Evolutionary conservation across 2,329 filamentous ascomycete species (phyloP).

Genomic region (Atkinsonella hypoxylon): DNA sequence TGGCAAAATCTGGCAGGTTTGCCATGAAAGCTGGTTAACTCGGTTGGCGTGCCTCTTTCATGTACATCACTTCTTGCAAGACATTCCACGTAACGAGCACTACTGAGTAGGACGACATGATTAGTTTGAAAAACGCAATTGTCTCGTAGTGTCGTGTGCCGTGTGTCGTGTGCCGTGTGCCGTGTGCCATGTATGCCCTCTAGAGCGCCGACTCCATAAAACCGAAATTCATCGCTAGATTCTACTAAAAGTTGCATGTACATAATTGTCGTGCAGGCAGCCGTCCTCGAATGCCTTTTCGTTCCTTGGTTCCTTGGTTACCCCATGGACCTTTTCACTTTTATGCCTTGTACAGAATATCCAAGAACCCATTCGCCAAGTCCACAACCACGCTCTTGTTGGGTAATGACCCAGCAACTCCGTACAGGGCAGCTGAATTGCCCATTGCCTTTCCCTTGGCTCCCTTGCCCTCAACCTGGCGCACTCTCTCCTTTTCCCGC

Average conservation of each 20-base stretch:
- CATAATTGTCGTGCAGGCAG: background rate
- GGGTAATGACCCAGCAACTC: constrained; percentile 85
- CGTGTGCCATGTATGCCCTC: background rate
- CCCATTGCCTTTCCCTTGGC: constrained; percentile 56
- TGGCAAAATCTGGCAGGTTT: background rate
- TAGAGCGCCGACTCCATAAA: background rate
- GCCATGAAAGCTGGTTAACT: too few relatives aligned
- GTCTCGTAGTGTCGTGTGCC: background rate
- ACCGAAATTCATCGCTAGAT: background rate
- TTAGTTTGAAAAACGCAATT: background rate
- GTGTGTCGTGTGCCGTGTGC: too few relatives aligned
- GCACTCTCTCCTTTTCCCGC: constrained; percentile 67
- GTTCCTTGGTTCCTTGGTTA: too few relatives aligned
- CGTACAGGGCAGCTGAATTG: constrained; percentile 81
- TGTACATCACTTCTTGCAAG: too few relatives aligned
- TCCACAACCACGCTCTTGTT: constrained; percentile 94
- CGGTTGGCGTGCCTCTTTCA: too few relatives aligned
- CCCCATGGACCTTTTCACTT: background rate
- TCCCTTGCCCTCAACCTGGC: constrained; percentile 56
- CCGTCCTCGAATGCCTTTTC: background rate
- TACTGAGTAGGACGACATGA: too few relatives aligned
- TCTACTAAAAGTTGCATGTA: background rate
- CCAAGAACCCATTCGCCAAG: constrained; percentile 79
- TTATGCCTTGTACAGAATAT: constrained; percentile 82
- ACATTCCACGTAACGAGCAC: too few relatives aligned